Base-by-base conservation (phyloP, 495 filamentous ascomycete genomes). In the Penicillium chermesinum region DNA sequence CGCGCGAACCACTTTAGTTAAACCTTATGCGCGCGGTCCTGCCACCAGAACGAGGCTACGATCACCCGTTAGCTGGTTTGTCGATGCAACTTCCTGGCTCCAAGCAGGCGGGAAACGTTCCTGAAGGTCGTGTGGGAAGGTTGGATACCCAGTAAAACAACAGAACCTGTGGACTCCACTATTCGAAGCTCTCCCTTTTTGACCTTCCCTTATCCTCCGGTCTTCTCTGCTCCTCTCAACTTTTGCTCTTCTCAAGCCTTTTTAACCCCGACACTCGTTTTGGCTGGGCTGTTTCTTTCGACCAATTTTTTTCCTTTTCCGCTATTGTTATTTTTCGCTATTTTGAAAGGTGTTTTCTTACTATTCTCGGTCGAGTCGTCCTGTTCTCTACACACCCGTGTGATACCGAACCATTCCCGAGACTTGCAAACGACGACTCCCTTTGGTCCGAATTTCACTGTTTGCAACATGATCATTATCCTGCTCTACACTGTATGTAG, bases 381-480 rank as follows among this genome's bases (percentile, higher is more conserved):
- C 25, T 30, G 5, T 30, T 30, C 25, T 4, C 4, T 10, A 10
- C 25, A 10, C 25, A 30, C 10, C 25, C 25, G 25, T n/a, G 18
- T 46, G 38, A n/a, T n/a, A 27, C 25, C 35, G 10, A 15, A 19
- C 18, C 38, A 40, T 19, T 40, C 19, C 25, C 25, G 25, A 30
- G 25, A 30, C 25, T 30, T 30, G 25, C 25, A 30, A 30, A 30
- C 25, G 25, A 30, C 25, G 25, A 30, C 25, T 30, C 4, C 25
- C 25, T 10, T 30, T 30, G 25, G 10, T 30, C 4, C 35, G 6
- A 16, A 7, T 17, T 43, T 34, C n/a, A 25, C 37, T 33, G 38
- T 18, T 4, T 40, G 7, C 52, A 53, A 35, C 48, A 63, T 63
- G 53, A 55, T 38, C 53, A 42, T 54, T 27, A 43, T 41, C 41